Evolutionary conservation across 106 monocot species (phyloP).

Genomic region (Apostasia shenzhenica): DNA sequence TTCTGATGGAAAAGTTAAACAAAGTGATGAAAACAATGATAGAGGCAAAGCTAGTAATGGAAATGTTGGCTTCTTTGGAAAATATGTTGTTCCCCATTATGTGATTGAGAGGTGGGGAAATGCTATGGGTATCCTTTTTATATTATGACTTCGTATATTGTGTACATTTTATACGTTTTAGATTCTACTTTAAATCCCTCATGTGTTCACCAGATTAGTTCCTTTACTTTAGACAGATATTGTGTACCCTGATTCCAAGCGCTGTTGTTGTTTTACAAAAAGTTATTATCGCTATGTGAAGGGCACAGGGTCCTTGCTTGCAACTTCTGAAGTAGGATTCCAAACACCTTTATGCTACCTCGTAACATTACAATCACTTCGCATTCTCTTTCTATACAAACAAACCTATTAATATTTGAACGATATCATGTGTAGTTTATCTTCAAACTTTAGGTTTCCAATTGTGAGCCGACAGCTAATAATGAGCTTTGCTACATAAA

Average conservation of each 20-base stretch:
- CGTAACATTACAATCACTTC: neutral
- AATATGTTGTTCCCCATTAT: constrained; percentile 44
- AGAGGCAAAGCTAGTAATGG: constrained; percentile 14
- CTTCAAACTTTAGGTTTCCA: constrained; percentile 11
- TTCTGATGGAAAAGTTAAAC: constrained; percentile 15
- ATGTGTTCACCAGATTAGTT: neutral
- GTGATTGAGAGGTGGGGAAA: constrained; percentile 95
- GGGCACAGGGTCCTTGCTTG: constrained; percentile 92
- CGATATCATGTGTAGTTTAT: neutral
- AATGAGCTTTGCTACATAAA: constrained; percentile 38
- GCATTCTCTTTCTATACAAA: neutral
- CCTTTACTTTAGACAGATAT: constrained; percentile 51
- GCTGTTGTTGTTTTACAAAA: constrained; percentile 97
- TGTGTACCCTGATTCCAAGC: constrained; percentile 75
- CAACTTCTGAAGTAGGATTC: constrained; percentile 53
- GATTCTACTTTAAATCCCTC: constrained; percentile 3
- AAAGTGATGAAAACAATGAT: constrained; percentile 4
- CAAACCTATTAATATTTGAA: neutral
- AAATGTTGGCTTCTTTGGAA: neutral
- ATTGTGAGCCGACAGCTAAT: constrained; percentile 14
- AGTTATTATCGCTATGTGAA: constrained; percentile 97
- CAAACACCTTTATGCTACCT: neutral
- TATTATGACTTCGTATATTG: neutral
- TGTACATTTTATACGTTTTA: neutral
- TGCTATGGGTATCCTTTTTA: constrained; percentile 85